A percentile compares a stretch with the other conserved stretches of the same genome.
phyloP scores from a whole-genome alignment of 768 basidiomycete genomes.

The Macrocybe gigantea region DNA sequence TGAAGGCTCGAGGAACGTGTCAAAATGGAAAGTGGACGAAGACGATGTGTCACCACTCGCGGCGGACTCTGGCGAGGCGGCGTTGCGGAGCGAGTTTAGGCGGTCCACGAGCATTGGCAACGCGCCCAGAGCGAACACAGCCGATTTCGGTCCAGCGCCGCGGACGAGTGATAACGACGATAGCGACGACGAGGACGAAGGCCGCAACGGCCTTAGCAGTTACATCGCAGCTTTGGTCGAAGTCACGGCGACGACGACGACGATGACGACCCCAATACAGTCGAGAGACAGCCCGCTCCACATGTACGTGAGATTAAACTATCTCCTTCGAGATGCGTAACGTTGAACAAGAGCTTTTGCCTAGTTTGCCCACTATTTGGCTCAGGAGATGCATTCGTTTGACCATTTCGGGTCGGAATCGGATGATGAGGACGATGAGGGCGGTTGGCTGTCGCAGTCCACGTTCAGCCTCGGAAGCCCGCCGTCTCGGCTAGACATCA shows the following conservation, averaged over 20 bases:
- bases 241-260: constrained; percentile 7
- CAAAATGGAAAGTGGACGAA: constrained; percentile 71
- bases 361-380: constrained; percentile 78
- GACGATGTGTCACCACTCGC: constrained; percentile 27
- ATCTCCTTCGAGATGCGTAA: constrained; percentile 3
- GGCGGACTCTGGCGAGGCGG: constrained; percentile 12
- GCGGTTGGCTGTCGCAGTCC: constrained; percentile 77
- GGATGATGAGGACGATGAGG: constrained; percentile 64
- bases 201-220: no score
- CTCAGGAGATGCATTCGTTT: constrained; percentile 63
- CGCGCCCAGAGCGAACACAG: constrained; percentile 44
- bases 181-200: constrained; percentile 28
- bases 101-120: constrained; percentile 34
- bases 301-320: constrained; percentile 28
- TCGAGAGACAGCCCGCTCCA: constrained; percentile 30
- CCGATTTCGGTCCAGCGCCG: constrained; percentile 57
- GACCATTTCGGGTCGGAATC: constrained; percentile 49
- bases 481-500: constrained; percentile 40
- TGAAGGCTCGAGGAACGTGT: constrained; percentile 16
- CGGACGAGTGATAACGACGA: constrained; percentile 36
- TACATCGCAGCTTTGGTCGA: no score
- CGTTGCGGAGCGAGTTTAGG: constrained; percentile 49
- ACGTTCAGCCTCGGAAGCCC: constrained; percentile 55
- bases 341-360: constrained; percentile 1
- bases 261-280: constrained; percentile 39